These are phyloP conservation scores for Begonia fuchsioides DNA, from an alignment of 306 rosid species.

Conservation along the genomic window DNA sequence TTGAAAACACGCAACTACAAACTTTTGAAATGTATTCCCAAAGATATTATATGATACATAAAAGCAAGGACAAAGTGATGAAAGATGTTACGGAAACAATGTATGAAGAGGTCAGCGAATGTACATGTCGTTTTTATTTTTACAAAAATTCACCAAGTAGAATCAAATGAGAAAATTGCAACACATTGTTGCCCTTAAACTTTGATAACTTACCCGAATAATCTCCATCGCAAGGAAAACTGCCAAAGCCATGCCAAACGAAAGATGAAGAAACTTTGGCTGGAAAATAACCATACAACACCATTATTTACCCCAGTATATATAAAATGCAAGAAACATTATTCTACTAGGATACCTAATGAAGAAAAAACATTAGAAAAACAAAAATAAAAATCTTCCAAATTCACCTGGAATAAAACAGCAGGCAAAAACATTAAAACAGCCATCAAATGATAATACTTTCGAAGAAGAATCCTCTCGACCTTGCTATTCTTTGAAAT, in stretches of 20 bases:
- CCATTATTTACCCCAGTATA: no score
- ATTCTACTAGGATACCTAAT: neutral
- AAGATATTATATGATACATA: no score
- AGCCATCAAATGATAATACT: constrained; percentile 92
- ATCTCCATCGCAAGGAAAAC: constrained; percentile 76
- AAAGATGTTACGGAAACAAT: no score
- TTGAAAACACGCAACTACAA: no score
- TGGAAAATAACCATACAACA: constrained; percentile 18
- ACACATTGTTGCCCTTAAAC: neutral
- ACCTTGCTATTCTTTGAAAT: constrained; percentile 85
- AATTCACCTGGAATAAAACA: constrained; percentile 80
- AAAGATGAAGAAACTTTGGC: constrained; percentile 83
- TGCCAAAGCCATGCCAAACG: constrained; percentile 85
- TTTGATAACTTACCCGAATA: constrained; percentile 58
- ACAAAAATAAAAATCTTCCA: constrained; percentile 7
- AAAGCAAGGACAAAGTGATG: no score
- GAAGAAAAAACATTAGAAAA: no score
- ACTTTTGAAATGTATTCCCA: no score
- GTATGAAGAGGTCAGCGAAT: no score
- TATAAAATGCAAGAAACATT: no score
- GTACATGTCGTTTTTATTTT: no score
- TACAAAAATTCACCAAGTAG: neutral
- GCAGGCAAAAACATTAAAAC: constrained; percentile 93
- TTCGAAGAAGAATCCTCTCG: constrained; percentile 91
- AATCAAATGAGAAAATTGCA: neutral